Conservation (phyloP, 805 yeast species). For the Candida lessepsii region DNA sequence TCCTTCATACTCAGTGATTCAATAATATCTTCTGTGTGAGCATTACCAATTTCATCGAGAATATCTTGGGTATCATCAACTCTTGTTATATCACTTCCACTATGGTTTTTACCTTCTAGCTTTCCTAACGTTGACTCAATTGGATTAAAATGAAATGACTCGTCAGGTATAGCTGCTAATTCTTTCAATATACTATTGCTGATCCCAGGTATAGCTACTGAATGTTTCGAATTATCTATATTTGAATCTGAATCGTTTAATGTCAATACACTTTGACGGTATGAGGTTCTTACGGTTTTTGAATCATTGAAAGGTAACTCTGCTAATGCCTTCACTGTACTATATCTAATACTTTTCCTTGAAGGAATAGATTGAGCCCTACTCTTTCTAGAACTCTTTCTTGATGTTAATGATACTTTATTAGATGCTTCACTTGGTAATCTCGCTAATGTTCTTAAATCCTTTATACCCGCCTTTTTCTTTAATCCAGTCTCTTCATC, state of each 20-base stretch:
- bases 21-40: constrained; percentile 36
- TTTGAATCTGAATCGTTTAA: constrained; percentile 11
- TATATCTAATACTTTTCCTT: constrained; percentile 32
- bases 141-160: constrained; percentile 60
- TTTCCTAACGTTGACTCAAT: constrained; percentile 70
- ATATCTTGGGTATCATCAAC: constrained; percentile 34
- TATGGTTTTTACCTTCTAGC: constrained; percentile 52
- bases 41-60: constrained; percentile 39
- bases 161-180: constrained; percentile 84
- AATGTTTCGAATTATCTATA: constrained; percentile 15
- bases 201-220: constrained; percentile 57
- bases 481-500: constrained; percentile 27
- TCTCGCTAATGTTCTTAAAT: constrained; percentile 41
- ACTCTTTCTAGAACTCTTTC: constrained; percentile 33
- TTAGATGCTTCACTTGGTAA: constrained; percentile 11
- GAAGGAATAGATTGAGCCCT: constrained; percentile 28
- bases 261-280: constrained; percentile 17
- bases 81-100: constrained; percentile 16
- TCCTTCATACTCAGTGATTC: constrained; percentile 16
- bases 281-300: constrained; percentile 19
- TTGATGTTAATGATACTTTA: constrained; percentile 23
- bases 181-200: constrained; percentile 46
- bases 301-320: constrained; percentile 36
- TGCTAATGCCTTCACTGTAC: constrained; percentile 38
- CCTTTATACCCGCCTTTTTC: constrained; percentile 50